phyloP scores from a whole-genome alignment of 306 rosid species.

The Quercus engelmannii region DNA sequence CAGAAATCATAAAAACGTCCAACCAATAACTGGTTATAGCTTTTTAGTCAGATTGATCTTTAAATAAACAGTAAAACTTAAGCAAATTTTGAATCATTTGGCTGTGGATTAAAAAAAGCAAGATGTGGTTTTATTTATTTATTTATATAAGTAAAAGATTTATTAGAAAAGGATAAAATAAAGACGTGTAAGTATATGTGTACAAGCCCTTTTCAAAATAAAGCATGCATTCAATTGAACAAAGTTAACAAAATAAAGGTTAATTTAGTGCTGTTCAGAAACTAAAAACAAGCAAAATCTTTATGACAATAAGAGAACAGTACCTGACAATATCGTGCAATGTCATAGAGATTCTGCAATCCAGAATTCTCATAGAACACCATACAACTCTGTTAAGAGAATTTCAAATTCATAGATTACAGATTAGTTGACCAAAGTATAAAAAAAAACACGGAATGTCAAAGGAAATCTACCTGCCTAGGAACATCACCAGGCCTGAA shows the following conservation, averaged over 20 bases:
- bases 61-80: neutral
- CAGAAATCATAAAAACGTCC: neutral
- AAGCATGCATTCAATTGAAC: too few relatives aligned
- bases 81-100: neutral
- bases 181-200: too few relatives aligned
- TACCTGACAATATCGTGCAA: constrained; percentile 89
- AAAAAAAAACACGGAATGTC: constrained; percentile 4
- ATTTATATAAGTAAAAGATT: too few relatives aligned
- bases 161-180: too few relatives aligned
- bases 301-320: constrained; percentile 12
- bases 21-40: neutral
- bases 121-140: neutral
- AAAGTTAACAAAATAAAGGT: neutral
- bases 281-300: neutral
- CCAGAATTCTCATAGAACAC: constrained; percentile 94
- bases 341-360: constrained; percentile 86
- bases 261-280: neutral
- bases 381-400: constrained; percentile 87
- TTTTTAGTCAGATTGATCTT: neutral
- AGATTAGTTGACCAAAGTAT: constrained; percentile 5
- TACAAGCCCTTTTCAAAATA: too few relatives aligned
- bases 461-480: constrained; percentile 57
- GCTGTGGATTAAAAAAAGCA: neutral
- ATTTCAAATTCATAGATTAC: constrained; percentile 12
- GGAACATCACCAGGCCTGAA: constrained; percentile 89